Evolutionary conservation across 352 stramenopile species (phyloP), one percentile per base, ranked within the genome.

Genomic region (Peronospora belbahrii): DNA sequence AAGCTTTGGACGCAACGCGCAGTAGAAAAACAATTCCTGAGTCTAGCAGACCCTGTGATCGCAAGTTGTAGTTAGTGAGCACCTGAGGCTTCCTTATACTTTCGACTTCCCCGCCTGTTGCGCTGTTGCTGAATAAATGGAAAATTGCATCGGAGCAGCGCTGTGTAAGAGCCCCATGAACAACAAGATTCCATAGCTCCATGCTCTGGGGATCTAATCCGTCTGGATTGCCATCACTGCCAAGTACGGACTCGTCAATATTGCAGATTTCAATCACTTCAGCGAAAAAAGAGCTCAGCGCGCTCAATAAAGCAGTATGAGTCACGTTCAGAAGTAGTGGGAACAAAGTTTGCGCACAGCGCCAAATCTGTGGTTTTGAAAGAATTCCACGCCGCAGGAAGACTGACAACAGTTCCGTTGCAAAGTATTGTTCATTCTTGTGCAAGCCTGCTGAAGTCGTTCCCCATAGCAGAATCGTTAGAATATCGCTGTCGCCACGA

Each of bases 11-110:
- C 11, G 79, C 73, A 2, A 85, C 49, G 15, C 75, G 70, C 6
- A 88, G 65, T 3, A 90, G 51, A 7, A 90, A 43, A 1, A 90
- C 73, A 13, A 90, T 57, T 0, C 67, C 75, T 7, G 74, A 49
- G 27, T 90, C 79, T 20, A 88, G 48, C 1, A 88, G 39, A 2
- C 79, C 75, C 30, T 87, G 75, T 0, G 74, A 71, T 44, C 75
- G 56, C 5, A 86, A 77, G 39, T 82, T 81, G 43, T 83, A 85
- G 46, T 73, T 85, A 8, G 73, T 67, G 4, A 87, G 43, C 38
- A 77, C 70, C 20, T 84, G 68, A 6, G 79, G 41, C 23, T 69
- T 80, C 14, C 45, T 58, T 9, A 4, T 49, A 13, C 39, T 49
- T 9, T 24, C 22, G 0, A 65, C 30, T 17, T 55, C 25, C n/a